A percentile compares a stretch with the other conserved stretches of the same genome.
phyloP scores from a whole-genome alignment of 1,284 basidiomycete genomes.

The Cystobasidium pallidum region DNA sequence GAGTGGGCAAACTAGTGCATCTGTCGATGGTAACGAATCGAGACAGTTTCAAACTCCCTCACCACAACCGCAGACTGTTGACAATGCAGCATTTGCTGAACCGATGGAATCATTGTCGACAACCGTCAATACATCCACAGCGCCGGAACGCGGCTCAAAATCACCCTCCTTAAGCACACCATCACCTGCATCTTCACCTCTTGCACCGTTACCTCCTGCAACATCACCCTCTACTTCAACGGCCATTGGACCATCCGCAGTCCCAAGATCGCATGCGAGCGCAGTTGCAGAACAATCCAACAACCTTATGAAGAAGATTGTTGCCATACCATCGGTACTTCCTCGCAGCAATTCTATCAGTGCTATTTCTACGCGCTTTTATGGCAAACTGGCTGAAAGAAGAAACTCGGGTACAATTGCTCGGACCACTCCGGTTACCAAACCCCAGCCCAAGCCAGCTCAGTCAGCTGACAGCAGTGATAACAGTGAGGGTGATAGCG shows the following conservation, averaged over 20 bases:
- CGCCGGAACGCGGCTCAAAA: no score
- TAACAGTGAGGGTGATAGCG: slow-evolving; percentile 6
- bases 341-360: slow-evolving; percentile 23
- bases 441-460: not conserved
- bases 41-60: not conserved
- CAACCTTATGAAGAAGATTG: not conserved
- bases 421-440: not conserved
- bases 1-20: not conserved
- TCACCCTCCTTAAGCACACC: no score
- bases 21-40: not conserved
- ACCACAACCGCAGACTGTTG: not conserved
- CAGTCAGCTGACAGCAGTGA: not conserved
- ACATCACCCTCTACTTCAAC: no score
- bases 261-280: no score
- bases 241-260: no score
- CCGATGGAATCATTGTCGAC: no score
- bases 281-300: no score
- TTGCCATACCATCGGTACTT: not conserved
- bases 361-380: not conserved
- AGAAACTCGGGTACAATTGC: slow-evolving; percentile 1
- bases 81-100: not conserved
- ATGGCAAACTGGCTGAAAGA: slow-evolving; percentile 11
- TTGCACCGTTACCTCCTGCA: no score
- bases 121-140: no score
- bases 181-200: no score